Conservation (phyloP, 2,329 filamentous ascomycete species). For the Dactylellina drechsleri region DNA sequence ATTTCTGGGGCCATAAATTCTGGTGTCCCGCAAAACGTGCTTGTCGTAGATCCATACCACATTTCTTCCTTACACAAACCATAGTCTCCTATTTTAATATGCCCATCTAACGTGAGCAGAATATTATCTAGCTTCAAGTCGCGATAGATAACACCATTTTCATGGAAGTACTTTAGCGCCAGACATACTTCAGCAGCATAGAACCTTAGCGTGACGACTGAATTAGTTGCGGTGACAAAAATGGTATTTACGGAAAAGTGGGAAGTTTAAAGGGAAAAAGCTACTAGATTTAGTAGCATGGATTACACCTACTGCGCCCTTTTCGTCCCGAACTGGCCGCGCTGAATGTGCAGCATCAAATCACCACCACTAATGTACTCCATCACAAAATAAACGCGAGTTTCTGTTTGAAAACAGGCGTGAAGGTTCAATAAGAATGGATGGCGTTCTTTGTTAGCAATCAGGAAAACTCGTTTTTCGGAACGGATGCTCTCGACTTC, state of each 20-base stretch:
- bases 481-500: constrained; percentile 98
- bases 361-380: constrained; percentile 99
- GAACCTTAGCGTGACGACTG: constrained; percentile 70
- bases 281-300: neutral
- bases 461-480: constrained; percentile 95
- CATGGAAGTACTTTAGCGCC: constrained; percentile 98
- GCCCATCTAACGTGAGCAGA: constrained; percentile 89
- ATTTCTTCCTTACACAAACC: constrained; percentile 99
- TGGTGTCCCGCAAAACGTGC: constrained; percentile 98
- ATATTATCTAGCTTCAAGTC: constrained; percentile 88
- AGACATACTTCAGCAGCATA: constrained; percentile 97
- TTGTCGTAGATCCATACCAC: constrained; percentile 97
- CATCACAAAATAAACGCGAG: constrained; percentile 98
- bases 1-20: constrained; percentile 99
- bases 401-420: constrained; percentile 99
- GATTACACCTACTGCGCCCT: constrained; percentile 80
- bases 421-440: constrained; percentile 95
- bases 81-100: constrained; percentile 99
- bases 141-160: constrained; percentile 97
- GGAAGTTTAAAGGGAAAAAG: neutral
- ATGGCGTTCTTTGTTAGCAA: constrained; percentile 96
- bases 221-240: constrained; percentile 18
- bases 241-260: constrained; percentile 26
- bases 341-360: constrained; percentile 98
- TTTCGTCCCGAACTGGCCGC: constrained; percentile 94